phyloP scores from a whole-genome alignment of 805 yeast species.

The Candida mattraensis region DNA sequence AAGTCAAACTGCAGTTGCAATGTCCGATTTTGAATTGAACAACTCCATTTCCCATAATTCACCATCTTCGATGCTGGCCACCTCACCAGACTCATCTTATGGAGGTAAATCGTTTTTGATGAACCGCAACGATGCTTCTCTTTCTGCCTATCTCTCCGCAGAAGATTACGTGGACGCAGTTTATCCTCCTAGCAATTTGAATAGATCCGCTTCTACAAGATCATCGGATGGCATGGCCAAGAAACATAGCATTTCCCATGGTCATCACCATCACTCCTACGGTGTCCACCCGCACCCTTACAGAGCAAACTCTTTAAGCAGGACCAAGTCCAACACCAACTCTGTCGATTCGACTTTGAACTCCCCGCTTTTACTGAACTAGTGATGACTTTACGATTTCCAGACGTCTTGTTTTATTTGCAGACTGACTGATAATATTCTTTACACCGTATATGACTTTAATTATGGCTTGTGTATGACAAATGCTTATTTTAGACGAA shows the following conservation, averaged over 20 bases:
- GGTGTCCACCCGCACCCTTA: constrained; percentile 29
- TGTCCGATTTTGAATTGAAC: constrained; percentile 31
- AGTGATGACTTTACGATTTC: constrained; percentile 7
- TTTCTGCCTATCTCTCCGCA: constrained; percentile 13
- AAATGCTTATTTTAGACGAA: too few species aligned
- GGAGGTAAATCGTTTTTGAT: constrained; percentile 10
- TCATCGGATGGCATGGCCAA: constrained; percentile 11
- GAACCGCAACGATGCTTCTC: constrained; percentile 8
- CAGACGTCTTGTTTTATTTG: not conserved
- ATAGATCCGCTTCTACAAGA: constrained; percentile 18
- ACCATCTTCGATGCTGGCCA: constrained; percentile 18
- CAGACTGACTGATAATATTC: too few species aligned
- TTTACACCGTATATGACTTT: too few species aligned
- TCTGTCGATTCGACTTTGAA: constrained; percentile 9
- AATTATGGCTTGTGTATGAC: too few species aligned
- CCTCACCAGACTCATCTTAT: constrained; percentile 17
- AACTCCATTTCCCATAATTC: constrained; percentile 9
- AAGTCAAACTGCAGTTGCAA: constrained; percentile 20
- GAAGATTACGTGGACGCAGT: constrained; percentile 17
- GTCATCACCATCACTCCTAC: constrained; percentile 18
- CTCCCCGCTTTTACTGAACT: constrained; percentile 14
- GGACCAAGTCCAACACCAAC: constrained; percentile 13
- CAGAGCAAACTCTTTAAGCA: constrained; percentile 14
- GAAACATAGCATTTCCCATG: constrained; percentile 13
- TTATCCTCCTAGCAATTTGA: constrained; percentile 20